Evolutionary conservation across 495 filamentous ascomycete species (phyloP).

Genomic region (Penicillium pulvis): DNA sequence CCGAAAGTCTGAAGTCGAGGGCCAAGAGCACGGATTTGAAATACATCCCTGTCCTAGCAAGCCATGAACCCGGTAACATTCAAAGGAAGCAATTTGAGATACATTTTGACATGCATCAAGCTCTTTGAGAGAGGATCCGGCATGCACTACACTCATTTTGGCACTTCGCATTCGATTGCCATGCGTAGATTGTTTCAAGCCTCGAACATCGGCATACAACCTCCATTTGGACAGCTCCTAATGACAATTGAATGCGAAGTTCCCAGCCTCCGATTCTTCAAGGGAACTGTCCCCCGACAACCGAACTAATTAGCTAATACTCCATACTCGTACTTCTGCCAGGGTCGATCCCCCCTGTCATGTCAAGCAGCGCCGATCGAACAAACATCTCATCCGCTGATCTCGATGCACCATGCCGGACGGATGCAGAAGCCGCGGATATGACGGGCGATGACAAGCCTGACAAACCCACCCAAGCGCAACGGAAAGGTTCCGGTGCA

Average conservation of each 20-base stretch:
- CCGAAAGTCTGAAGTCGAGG: neutral
- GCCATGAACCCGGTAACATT: neutral
- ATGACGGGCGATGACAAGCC: neutral
- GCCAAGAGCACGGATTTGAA: slow-evolving; percentile 3
- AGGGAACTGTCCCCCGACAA: neutral
- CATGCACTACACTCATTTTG: slow-evolving; percentile 2
- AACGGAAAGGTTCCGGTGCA: slow-evolving; percentile 7
- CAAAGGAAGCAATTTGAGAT: neutral
- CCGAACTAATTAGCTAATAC: neutral
- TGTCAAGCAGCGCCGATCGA: slow-evolving; percentile 1
- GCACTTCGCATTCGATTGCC: neutral
- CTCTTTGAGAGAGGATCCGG: neutral
- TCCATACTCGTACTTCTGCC: no score
- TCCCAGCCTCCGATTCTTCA: neutral
- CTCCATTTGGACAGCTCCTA: slow-evolving; percentile 4
- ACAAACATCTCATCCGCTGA: slow-evolving; percentile 2
- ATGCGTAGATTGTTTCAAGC: slow-evolving; percentile 1
- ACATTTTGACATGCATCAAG: neutral
- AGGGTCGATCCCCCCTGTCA: neutral
- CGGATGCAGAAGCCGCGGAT: neutral
- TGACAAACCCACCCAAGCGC: neutral
- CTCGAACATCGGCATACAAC: neutral
- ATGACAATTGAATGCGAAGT: neutral
- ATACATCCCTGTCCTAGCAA: slow-evolving; percentile 7
- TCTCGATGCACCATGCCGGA: neutral